Base-by-base conservation (phyloP, 495 filamentous ascomycete species). In the Annulohypoxylon stygium region DNA sequence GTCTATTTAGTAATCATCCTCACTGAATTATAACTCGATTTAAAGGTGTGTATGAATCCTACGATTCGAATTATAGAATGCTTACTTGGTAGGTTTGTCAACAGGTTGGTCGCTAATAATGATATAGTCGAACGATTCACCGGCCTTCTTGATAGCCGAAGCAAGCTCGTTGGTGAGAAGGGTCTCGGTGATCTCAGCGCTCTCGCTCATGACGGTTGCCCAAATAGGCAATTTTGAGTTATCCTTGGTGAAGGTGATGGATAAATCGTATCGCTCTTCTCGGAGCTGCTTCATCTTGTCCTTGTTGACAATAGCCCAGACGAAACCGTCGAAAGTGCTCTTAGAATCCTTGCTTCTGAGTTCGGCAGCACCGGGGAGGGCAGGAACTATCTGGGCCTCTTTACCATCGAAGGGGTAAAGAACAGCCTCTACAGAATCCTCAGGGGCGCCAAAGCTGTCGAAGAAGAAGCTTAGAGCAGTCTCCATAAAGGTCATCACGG, bases 301-400 rank as follows among this genome's bases (percentile, higher is more conserved):
- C 87, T 99, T 99, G 86, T 98, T 93, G 43, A 98, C 95, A 73
- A 99, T 81, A 34, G 94, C 97, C 88, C 90, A 98, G 69, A 99
- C 94, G 73, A 98, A 99, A 39, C 89, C 91, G 80, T 98, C 97
- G 75, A 91, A 97, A 16, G 83, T 80, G 70, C 91, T 94, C 85
- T 93, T 95, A 70, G 84, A 85, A 45, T 89, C 88, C 73, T 84
- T 87, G 71, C 77, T 80, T 65, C 83, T 79, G 39, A 86, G 73
- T 71, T 89, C 90, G 50, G 85, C 83, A 10, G 83, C 81, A 45
- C 84, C 89, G 5, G 88, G 88, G 10, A 89, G 79, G 23, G 77
- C 78, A 18, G 92, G 92, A 36, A 95, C 89, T 2, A 81, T 82
- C 48, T 93, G 84, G 62, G 91, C 86, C 86, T 99, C 96, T 81